Conservation (phyloP, 352 stramenopile species). For the Pythium brachiatum region DNA sequence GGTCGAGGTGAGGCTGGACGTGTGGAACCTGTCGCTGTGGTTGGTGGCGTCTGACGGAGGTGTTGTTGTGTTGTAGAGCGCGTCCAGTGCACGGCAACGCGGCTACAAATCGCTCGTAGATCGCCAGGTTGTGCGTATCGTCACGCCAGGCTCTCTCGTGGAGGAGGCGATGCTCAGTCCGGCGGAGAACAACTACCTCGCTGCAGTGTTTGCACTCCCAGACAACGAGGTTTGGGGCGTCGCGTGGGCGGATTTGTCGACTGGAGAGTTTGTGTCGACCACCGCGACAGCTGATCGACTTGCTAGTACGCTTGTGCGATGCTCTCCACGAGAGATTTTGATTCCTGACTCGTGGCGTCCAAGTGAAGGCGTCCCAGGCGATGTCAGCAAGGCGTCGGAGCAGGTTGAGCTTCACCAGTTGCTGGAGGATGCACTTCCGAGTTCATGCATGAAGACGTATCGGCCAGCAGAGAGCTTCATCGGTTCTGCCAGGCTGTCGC, state of each 20-base stretch:
- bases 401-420: constrained; percentile 8
- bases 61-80: constrained; percentile 33
- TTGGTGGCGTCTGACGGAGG: background rate
- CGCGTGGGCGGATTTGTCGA: constrained; percentile 76
- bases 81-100: constrained; percentile 41
- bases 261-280: constrained; percentile 72
- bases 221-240: constrained; percentile 41
- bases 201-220: constrained; percentile 37
- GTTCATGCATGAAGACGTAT: constrained; percentile 63
- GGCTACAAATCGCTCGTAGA: constrained; percentile 65
- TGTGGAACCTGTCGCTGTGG: background rate
- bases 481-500: constrained; percentile 19
- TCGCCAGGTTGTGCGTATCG: constrained; percentile 71
- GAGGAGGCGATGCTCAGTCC: constrained; percentile 77
- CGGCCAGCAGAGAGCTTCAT: constrained; percentile 23
- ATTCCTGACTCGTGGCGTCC: constrained; percentile 31
- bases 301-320: constrained; percentile 53
- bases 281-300: constrained; percentile 57
- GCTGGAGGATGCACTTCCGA: constrained; percentile 42
- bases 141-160: constrained; percentile 71
- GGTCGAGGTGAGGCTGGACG: constrained; percentile 42
- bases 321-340: constrained; percentile 66
- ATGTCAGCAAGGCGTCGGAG: constrained; percentile 8
- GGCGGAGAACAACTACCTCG: constrained; percentile 80
- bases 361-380: background rate